Evolutionary conservation across 2,329 filamentous ascomycete genomes (phyloP), one percentile per base, ranked within the genome.

Genomic region (Coleophoma cylindrospora): DNA sequence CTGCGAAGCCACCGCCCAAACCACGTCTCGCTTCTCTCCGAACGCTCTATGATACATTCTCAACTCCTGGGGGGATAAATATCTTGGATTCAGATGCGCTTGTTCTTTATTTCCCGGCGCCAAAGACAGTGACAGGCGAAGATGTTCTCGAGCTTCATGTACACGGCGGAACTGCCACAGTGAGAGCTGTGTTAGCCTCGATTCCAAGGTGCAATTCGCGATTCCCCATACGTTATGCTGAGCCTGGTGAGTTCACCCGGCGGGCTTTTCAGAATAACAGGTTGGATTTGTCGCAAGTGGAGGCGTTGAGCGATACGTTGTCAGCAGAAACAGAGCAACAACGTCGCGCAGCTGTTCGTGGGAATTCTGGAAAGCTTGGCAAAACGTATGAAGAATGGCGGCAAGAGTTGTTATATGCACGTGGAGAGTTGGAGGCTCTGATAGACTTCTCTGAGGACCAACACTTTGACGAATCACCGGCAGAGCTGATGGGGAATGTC

Each of bases 401-500:
- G 22, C 73, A 80, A 55, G 76, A 83, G 56, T 71, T 99, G 15
- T 74, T 97, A 7, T 77, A 86, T 54, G 91, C 91, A 10, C 82
- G 94, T 2, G 94, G 90, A 10, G 91, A 97, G 70, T 77, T 99
- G 37, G 94, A 99, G 69, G 94, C 94, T 0, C 71, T 99, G 58
- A 97, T 99, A 54, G 94, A 99, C 68, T 99, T 99, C 66, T 87
- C 89, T 1, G 94, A 99, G 66, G 94, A 97, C 62, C 92, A 99
- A 69, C 89, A 97, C 70, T 95, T 99, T 62, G 91, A 97, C 59
- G 91, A 96, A 68, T 86, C 89, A 3, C 87, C 90, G 1, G 71
- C 76, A 0, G 79, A 87, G 49, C 74, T 97, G 19, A 76, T 95
- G 41, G 66, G 64, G 1, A 89, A 84, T 45, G 88, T 96, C 32